Evolutionary conservation across 2,329 filamentous ascomycete genomes (phyloP).

Genomic region (Aspergillus sp.): DNA sequence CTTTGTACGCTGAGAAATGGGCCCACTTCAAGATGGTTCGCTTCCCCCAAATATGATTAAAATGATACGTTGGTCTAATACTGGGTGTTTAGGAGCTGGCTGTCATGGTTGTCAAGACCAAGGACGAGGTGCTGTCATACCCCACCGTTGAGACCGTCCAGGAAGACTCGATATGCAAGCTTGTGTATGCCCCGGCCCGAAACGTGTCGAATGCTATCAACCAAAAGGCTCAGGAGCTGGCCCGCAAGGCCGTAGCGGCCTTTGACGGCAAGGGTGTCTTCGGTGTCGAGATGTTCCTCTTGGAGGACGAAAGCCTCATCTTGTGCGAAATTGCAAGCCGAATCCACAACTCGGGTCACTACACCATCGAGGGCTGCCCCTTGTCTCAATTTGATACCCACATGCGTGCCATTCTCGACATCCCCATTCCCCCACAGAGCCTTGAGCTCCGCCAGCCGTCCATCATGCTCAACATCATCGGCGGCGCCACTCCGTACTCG

Average conservation of each 20-base stretch:
- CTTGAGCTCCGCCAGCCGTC: slow-evolving; percentile 44
- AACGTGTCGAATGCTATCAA: slow-evolving; percentile 58
- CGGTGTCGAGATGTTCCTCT: slow-evolving; percentile 92
- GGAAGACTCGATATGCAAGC: slow-evolving; percentile 91
- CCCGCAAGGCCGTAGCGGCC: slow-evolving; percentile 70
- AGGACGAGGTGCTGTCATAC: slow-evolving; percentile 69
- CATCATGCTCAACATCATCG: slow-evolving; percentile 54
- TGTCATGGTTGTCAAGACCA: slow-evolving; percentile 90
- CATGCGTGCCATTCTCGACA: slow-evolving; percentile 72
- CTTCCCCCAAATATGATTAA: neutral
- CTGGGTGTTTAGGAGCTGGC: slow-evolving; percentile 60
- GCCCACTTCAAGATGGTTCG: slow-evolving; percentile 67
- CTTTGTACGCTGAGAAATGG: slow-evolving; percentile 87
- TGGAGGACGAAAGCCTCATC: slow-evolving; percentile 65
- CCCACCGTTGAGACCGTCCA: slow-evolving; percentile 93
- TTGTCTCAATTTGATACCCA: slow-evolving; percentile 92
- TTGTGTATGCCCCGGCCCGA: slow-evolving; percentile 80
- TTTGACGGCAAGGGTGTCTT: slow-evolving; percentile 90
- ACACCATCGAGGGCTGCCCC: slow-evolving; percentile 86
- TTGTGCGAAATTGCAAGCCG: slow-evolving; percentile 85
- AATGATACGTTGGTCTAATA: neutral
- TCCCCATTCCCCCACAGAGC: slow-evolving; percentile 54
- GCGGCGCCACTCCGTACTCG: slow-evolving; percentile 55
- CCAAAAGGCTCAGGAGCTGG: slow-evolving; percentile 67
- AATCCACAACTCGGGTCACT: slow-evolving; percentile 88